A percentile compares a stretch with the other conserved stretches of the same genome.
Evolutionary conservation across 2,329 filamentous ascomycete species (phyloP).

Genomic region (Fusarium camptoceras): DNA sequence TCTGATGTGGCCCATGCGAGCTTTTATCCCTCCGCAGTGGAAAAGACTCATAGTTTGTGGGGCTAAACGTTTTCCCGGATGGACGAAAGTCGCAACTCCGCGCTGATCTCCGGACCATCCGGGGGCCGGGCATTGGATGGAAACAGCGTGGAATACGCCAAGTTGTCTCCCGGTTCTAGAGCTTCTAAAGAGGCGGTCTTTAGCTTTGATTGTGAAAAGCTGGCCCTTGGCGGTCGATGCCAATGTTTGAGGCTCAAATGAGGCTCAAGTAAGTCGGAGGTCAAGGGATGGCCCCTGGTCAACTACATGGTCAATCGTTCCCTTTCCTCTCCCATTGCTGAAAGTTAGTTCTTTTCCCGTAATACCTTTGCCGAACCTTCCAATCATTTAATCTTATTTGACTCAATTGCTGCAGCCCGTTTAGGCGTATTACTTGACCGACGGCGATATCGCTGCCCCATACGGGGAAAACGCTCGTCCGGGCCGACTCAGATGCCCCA

Average conservation of each 20-base stretch:
- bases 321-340: not conserved
- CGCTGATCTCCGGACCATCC: constrained; percentile 17
- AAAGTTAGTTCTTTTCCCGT: not conserved
- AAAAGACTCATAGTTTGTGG: constrained; percentile 16
- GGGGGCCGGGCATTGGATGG: constrained; percentile 13
- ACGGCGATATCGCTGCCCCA: constrained; percentile 7
- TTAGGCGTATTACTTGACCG: not conserved
- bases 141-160: not conserved
- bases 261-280: constrained; percentile 11
- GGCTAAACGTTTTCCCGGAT: constrained; percentile 28
- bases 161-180: not conserved
- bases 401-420: not conserved
- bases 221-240: constrained; percentile 1
- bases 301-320: not conserved
- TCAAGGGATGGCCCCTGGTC: not conserved
- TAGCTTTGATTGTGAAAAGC: not conserved
- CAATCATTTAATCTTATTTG: constrained; percentile 2
- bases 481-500: constrained; percentile 27
- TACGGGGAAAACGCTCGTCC: constrained; percentile 31
- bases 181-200: not conserved
- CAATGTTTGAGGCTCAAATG: constrained; percentile 25
- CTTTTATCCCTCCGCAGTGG: constrained; percentile 20
- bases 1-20: constrained; percentile 11
- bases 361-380: constrained; percentile 5
- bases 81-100: not conserved